Conservation (phyloP, 2,329 filamentous ascomycete genomes). For the Ramichloridium luteum region DNA sequence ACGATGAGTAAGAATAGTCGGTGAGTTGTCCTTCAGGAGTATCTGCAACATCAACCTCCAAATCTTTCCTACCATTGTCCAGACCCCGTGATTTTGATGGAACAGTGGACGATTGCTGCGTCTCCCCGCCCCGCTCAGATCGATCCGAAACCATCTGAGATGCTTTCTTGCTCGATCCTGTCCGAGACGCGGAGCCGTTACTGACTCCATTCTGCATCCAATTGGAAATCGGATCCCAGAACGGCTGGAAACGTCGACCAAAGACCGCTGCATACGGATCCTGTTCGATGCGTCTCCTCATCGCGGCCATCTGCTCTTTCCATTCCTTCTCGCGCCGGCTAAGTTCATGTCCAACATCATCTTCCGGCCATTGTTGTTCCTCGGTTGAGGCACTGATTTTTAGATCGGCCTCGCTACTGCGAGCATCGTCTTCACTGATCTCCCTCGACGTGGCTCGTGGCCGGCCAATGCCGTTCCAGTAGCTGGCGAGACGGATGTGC, state of each 20-base stretch:
- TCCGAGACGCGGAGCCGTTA: background rate
- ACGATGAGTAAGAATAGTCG: constrained; percentile 17
- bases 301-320: constrained; percentile 23
- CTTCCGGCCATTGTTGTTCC: too few relatives aligned
- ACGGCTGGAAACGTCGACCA: constrained; percentile 27
- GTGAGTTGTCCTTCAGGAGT: constrained; percentile 11
- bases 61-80: too few relatives aligned
- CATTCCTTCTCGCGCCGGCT: constrained; percentile 22
- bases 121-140: background rate
- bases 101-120: background rate
- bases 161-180: background rate
- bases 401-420: too few relatives aligned
- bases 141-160: background rate
- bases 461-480: constrained; percentile 16
- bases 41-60: constrained; percentile 3
- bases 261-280: constrained; percentile 34
- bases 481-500: constrained; percentile 20
- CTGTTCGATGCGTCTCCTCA: constrained; percentile 25
- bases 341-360: too few relatives aligned
- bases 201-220: background rate
- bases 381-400: too few relatives aligned
- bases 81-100: background rate
- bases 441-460: too few relatives aligned
- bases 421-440: too few relatives aligned
- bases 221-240: constrained; percentile 21